Evolutionary conservation across 192 early-diverging fungal genomes (phyloP), one percentile per base, ranked within the genome.

Genomic region (Rhizophagus sp.): DNA sequence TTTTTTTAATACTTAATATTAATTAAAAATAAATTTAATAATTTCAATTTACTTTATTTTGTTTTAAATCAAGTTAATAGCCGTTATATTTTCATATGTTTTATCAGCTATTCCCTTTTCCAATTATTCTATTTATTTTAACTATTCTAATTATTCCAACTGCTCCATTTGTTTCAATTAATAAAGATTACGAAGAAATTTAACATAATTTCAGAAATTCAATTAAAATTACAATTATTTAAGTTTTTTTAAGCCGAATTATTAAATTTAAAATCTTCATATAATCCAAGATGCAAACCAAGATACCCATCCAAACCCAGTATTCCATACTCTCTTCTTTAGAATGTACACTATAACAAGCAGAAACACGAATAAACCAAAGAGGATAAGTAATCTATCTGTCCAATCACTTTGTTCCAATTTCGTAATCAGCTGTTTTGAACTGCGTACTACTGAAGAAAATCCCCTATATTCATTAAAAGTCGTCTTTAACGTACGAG

Each of bases 371-470:
- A 92, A 62, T 36, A 92, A 73, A 3, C 91, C 92, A 74, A 92
- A 87, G 3, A 87, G 36, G 13, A 94, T 85, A 47, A 91, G 76
- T 15, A 94, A 75, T 19, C 90, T 83, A 73, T 94, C 92, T 5
- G 88, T 88, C 89, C 90, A 92, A 57, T 94, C 92, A n/a, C 89
- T 88, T 15, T 87, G 84, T 62, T 92, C 88, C 33, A 94, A 81
- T 71, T 91, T 88, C n/a, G 90, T 88, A 39, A 94, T 88, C 22
- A 92, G 41, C 57, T 84, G 82, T 75, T 90, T 89, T 22, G 90
- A 91, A 9, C 87, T 81, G 30, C 84, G 85, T 2, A 92, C 52
- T 9, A 92, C 78, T 2, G 87, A 84, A 17, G 83, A 82, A 70
- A 91, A 87, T 22, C 87, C 88, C 25, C 83, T 83, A 82, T 92